Evolutionary conservation across 345 rosid species (phyloP).

Genomic region (Euphorbia lathyris): DNA sequence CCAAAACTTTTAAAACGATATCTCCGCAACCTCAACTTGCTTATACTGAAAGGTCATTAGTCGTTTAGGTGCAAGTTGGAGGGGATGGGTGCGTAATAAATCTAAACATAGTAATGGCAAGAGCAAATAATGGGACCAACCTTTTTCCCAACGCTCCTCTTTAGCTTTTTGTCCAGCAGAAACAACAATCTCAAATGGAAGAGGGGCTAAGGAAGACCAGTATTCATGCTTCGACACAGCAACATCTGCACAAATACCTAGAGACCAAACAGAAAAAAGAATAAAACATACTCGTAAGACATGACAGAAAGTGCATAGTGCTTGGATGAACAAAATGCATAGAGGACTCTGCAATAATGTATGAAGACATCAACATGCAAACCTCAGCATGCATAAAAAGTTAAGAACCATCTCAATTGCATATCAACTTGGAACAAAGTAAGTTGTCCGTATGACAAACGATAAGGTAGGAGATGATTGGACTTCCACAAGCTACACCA

Average conservation of each 20-base stretch:
- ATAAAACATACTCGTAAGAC: slow-evolving; percentile 13
- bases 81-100: no score
- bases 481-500: not conserved
- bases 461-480: not conserved
- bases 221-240: slow-evolving; percentile 74
- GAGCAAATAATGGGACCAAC: slow-evolving; percentile 35
- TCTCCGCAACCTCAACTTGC: no score
- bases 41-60: no score
- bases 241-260: slow-evolving; percentile 90
- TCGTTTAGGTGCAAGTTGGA: no score
- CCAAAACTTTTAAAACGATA: no score
- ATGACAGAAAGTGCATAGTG: not conserved
- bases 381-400: slow-evolving; percentile 9
- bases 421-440: not conserved
- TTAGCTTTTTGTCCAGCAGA: slow-evolving; percentile 81
- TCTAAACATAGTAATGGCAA: not conserved
- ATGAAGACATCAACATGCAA: not conserved
- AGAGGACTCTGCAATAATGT: not conserved
- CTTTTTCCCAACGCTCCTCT: slow-evolving; percentile 74
- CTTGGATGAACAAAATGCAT: slow-evolving; percentile 4
- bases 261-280: slow-evolving; percentile 9
- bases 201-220: slow-evolving; percentile 98
- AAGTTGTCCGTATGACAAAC: no score
- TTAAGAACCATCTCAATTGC: slow-evolving; percentile 7
- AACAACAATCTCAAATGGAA: slow-evolving; percentile 87